Base-by-base conservation (phyloP, 2,329 filamentous ascomycete species). In the Aspergillus clavatus region DNA sequence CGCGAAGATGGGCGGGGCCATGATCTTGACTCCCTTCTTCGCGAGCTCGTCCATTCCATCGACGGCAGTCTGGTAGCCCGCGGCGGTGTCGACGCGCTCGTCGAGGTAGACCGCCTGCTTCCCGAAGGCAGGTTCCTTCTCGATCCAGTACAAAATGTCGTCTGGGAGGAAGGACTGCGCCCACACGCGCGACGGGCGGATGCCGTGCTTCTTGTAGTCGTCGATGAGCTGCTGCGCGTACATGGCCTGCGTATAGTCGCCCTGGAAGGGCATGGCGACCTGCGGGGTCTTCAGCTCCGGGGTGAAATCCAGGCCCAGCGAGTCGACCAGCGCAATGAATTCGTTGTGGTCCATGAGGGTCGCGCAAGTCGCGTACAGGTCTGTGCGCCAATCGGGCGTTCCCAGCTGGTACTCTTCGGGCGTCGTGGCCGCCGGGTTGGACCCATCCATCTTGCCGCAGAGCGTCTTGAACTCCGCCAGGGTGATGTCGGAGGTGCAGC, bases 381-480 rank as follows among this genome's bases (percentile, higher is more conserved):
- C 27, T 18, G 52, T 55, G 22, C 52, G 50, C 52, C 52, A 55
- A 26, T 33, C 18, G 7, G 50, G 48, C 1, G 50, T 51, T 7
- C 48, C 52, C 36, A 51, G 48, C 41, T 55, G 52, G 38, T 55
- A 55, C 7, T 55, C 52, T 38, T 47, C 52, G 2, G 50, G 44
- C 4, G 52, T 55, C 1, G 48, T 51, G 12, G 52, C 52, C 2
- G 38, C 40, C 3, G 44, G 29, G 37, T 55, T 55, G 44, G 42
- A 50, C 24, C 50, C 51, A 40, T 55, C 52, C 52, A 55, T 55
- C 43, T 55, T 55, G 4, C 47, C 50, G 46, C 52, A 55, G 26
- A 55, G 50, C 6, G 50, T 40, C 29, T 53, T 52, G 42, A 55
- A 55, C 24, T 55, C 52, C 2, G 52, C 50, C 22, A 40, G 41